Base-by-base conservation (phyloP, 257 asterid genomes). In the Ophiorrhiza pumila region DNA sequence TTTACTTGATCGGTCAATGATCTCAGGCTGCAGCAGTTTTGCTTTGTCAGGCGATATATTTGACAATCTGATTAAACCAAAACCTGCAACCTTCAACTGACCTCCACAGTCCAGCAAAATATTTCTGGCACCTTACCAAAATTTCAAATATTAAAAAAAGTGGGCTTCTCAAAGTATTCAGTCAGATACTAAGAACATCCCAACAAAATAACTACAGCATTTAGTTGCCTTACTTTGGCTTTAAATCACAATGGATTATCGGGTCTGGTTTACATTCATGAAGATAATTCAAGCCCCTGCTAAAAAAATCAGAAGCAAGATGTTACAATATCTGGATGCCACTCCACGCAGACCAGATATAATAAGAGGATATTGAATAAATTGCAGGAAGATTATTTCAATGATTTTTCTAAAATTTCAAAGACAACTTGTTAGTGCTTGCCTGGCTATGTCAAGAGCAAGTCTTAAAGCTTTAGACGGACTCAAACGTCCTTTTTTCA, bases 41-140 rank as follows among this genome's bases (percentile, higher is more conserved):
- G 89, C 97, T 87, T 85, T 92, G 84, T 85, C 93, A 46, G 96
- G 93, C 70, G 97, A 82, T 60, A 85, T 84, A 56, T 77, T 76
- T 49, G 90, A 86, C 80, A 87, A 62, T 83, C 83, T 87, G 73
- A 81, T 75, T 66, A 92, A 86, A 72, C 98, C 98, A 56, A 95
- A 95, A 77, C 98, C 99, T 37, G 97, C 85, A 79, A 95, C 92
- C 86, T 95, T 95, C 85, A 87, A 83, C 85, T 89, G 94, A 80
- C 99, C 98, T 79, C 99, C 99, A 83, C 91, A 84, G 77, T 92
- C 99, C 90, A 92, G 96, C 96, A 92, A 92, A 87, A 95, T 80
- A 89, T 95, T 92, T 89, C 98, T 91, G 98, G 96, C 96, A 91
- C 98, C 98, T 93, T 93, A 89, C 90, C 77, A 79, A 85, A 81